Base-by-base conservation (phyloP, 345 rosid genomes). In the Moricandia arvensis region DNA sequence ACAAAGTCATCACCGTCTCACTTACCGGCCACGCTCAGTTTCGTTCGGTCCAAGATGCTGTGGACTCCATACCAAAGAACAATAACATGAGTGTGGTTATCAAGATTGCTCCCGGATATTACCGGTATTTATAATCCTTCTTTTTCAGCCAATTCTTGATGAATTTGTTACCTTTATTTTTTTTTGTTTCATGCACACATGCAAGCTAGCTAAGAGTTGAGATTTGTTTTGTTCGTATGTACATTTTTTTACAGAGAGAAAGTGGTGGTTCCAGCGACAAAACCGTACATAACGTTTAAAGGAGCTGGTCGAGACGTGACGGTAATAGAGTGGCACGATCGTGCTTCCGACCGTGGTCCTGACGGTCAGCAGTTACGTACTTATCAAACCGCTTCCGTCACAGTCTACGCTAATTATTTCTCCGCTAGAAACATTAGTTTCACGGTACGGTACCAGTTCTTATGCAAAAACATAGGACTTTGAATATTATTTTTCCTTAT, bases 271-370 rank as follows among this genome's bases (percentile, higher is more conserved):
- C 96, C 95, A 47, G 86, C 65, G 68, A 80, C 86, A 9, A 94
- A 94, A 82, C 97, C 95, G 30, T 91, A 86, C 85, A 84, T 91
- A 49, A 91, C 95, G 27, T 86, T 94, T 66, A 87, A 90, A 84
- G 98, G 98, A 1, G 91, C 88, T 0, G 98, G 98, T 51, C 86
- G 89, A 51, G 93, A 86, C 30, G 81, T 80, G 81, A 94, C 97
- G 24, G 83, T 85, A 79, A 87, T 94, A 24, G 98, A 94, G 75
- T 94, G 98, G 98, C 98, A 94, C 63, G 98, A 94, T 75, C 84
- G 97, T 65, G 98, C 98, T 0, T 75, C 89, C 6, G 98, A 94
- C 79, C 97, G 85, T 8, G 98, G 93, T 2, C 77, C 90, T 30
- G 83, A 88, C 3, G 97, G 97, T 66, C 96, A 94, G 64, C 96